A percentile compares a stretch with the other conserved stretches of the same genome.
Conservation (phyloP, 352 stramenopile genomes). For the Lagenidium sp. region DNA sequence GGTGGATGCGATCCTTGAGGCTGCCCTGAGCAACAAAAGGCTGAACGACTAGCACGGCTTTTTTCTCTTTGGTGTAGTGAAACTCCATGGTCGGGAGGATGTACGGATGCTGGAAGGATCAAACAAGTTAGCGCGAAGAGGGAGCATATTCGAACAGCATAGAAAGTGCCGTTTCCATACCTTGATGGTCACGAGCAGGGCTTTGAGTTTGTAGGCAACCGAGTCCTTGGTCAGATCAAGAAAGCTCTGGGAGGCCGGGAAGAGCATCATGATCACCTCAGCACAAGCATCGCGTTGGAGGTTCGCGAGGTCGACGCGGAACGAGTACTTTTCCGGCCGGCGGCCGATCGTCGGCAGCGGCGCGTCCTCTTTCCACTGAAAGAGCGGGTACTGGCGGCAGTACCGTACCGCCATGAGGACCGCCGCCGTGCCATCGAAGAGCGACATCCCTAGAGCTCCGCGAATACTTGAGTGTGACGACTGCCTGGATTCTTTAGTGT, state of each 20-base stretch:
- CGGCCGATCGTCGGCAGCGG: constrained; percentile 44
- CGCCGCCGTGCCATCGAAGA: constrained; percentile 46
- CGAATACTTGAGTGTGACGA: not conserved
- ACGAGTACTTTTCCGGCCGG: constrained; percentile 56
- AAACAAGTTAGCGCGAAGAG: not conserved
- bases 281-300: constrained; percentile 37
- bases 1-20: constrained; percentile 56
- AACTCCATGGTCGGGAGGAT: constrained; percentile 61
- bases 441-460: no score
- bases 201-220: constrained; percentile 62
- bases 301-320: constrained; percentile 64
- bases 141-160: not conserved
- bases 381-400: constrained; percentile 57
- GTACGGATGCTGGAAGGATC: constrained; percentile 41
- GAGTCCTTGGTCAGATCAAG: constrained; percentile 50
- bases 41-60: constrained; percentile 54
- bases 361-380: constrained; percentile 60
- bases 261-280: constrained; percentile 51
- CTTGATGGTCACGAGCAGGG: constrained; percentile 67
- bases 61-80: constrained; percentile 56
- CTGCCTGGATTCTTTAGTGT: constrained; percentile 2
- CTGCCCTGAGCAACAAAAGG: constrained; percentile 42
- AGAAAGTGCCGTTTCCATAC: no score
- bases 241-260: constrained; percentile 44
- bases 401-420: constrained; percentile 72